These are phyloP conservation scores for Drosera spatulata DNA, from an alignment of 179 eudicot species.

Conservation along the genomic window DNA sequence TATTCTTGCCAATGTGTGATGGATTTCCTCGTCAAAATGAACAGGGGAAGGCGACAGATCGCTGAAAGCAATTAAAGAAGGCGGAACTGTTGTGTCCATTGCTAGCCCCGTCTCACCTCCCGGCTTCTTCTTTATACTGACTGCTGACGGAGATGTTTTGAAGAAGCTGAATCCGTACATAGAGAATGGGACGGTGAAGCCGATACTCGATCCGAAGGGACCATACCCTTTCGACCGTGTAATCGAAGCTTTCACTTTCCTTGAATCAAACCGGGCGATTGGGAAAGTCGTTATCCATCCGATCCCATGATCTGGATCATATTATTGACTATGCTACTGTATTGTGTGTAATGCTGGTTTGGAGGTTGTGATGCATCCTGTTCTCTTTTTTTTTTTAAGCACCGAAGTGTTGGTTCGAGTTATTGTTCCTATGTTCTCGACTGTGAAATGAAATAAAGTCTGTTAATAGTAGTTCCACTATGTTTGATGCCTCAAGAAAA, in stretches of 20 bases:
- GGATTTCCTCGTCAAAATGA: neutral
- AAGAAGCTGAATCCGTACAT: constrained; percentile 25
- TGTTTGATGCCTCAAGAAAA: no score
- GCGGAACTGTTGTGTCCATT: neutral
- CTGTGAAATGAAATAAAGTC: no score
- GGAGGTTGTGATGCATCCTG: no score
- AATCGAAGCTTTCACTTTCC: constrained; percentile 21
- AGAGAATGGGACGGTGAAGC: constrained; percentile 27
- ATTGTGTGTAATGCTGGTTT: no score
- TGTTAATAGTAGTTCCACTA: no score
- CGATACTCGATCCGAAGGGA: constrained; percentile 32
- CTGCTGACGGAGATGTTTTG: constrained; percentile 32
- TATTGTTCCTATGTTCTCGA: no score
- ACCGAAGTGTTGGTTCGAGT: no score
- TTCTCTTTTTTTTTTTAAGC: no score
- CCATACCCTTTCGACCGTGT: constrained; percentile 28
- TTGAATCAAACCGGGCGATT: no score
- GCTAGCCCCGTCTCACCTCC: neutral
- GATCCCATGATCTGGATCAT: no score
- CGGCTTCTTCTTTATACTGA: neutral
- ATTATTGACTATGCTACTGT: no score
- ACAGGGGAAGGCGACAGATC: neutral
- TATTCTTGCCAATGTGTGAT: neutral
- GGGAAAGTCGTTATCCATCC: no score
- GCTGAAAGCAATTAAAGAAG: neutral